Evolutionary conservation across 805 yeast genomes (phyloP), one percentile per base, ranked within the genome.

Genomic region (Saccharomycopsis sp.): DNA sequence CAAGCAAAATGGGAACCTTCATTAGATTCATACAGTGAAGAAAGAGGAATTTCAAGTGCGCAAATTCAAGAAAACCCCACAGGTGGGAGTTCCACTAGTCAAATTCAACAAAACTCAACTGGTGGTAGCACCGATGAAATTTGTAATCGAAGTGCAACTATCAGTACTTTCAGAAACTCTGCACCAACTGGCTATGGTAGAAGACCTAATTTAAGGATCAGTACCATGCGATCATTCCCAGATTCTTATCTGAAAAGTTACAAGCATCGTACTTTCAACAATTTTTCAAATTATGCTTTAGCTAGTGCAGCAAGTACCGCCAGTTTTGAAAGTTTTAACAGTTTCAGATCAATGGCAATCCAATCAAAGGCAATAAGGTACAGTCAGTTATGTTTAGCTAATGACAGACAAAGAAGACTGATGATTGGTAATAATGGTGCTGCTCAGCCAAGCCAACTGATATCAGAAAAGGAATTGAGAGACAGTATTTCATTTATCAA

Each of bases 351-450:
- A 2, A 34, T 41, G 31, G 31, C 40, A 2, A 36, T 38, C 9
- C 48, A 43, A 38, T 24, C 33, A n/a, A 45, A 38, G 32, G 52
- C 50, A 16, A 42, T 45, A 9, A 38, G 50, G 31, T 40, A 31
- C 28, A 45, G 49, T 37, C 47, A 42, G 26, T 33, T 49, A n/a
- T 49, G 52, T 29, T 28, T 49, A 35, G 50, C 52, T 4, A 33
- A 28, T 3, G 50, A 49, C 32, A 45, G 28, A 14, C 8, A 17
- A 4, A n/a, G 11, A 22, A 21, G 26, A 26, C n/a, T n/a, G n/a
- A n/a, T n/a, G n/a, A n/a, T n/a, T n/a, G n/a, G n/a, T n/a, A 8
- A n/a, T 13, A 19, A 20, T 4, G 9, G 35, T 4, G 34, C 40
- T 9, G n/a, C 6, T 17, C 26, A 17, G 26, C 22, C 39, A 9